A percentile compares a stretch with the other conserved stretches of the same genome.
Evolutionary conservation across 2,329 filamentous ascomycete genomes (phyloP).

Genomic region (Monilinia polystroma): DNA sequence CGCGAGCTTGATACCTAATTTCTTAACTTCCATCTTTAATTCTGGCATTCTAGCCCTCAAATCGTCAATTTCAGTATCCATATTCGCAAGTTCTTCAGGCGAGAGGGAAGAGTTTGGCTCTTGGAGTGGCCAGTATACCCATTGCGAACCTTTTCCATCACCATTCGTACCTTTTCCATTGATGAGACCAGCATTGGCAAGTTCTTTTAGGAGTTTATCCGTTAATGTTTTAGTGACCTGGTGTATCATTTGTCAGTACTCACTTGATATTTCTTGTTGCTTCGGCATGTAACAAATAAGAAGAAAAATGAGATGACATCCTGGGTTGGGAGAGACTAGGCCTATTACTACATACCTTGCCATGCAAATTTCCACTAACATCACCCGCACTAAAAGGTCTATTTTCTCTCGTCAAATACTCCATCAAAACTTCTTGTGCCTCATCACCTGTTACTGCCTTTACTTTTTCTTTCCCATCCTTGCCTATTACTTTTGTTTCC

Average conservation of each 20-base stretch:
- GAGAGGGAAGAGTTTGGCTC: constrained; percentile 38
- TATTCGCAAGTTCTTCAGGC: constrained; percentile 37
- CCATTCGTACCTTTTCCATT: constrained; percentile 47
- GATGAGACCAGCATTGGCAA: constrained; percentile 59
- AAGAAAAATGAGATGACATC: not conserved
- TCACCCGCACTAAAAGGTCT: constrained; percentile 50
- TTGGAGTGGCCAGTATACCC: constrained; percentile 41
- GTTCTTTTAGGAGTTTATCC: constrained; percentile 60
- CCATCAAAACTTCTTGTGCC: constrained; percentile 41
- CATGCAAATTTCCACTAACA: constrained; percentile 60
- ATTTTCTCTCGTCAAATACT: constrained; percentile 43
- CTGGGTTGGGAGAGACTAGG: not conserved
- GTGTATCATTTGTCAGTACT: constrained; percentile 18
- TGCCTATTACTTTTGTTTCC: constrained; percentile 16
- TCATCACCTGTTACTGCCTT: constrained; percentile 37
- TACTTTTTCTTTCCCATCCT: constrained; percentile 36
- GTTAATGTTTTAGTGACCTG: constrained; percentile 49
- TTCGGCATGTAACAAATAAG: not conserved
- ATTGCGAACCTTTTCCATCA: constrained; percentile 38
- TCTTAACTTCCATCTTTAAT: constrained; percentile 33
- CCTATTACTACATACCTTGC: constrained; percentile 45
- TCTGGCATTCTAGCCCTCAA: constrained; percentile 47
- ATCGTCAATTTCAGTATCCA: constrained; percentile 42
- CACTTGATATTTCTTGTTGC: not conserved
- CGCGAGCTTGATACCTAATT: constrained; percentile 41